phyloP scores from a whole-genome alignment of 2,329 filamentous ascomycete genomes.

The Diaporthe citriasiana region DNA sequence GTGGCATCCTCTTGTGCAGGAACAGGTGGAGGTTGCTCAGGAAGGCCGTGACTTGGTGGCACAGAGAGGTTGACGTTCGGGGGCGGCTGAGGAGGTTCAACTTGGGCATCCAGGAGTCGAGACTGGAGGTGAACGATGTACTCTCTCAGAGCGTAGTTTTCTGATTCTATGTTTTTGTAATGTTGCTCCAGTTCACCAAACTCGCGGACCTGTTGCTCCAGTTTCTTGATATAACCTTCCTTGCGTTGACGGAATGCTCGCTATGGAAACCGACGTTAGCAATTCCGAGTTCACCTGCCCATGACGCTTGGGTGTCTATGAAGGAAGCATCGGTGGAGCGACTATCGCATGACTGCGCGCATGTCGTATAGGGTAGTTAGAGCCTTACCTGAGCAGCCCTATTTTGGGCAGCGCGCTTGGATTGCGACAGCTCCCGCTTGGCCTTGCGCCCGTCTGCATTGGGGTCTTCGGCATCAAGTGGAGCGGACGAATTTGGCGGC shows the following conservation, averaged over 20 bases:
- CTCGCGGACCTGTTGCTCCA: slow-evolving; percentile 93
- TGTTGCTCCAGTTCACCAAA: slow-evolving; percentile 81
- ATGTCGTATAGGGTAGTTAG: slow-evolving; percentile 29
- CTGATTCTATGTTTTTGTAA: slow-evolving; percentile 84
- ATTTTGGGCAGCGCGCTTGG: slow-evolving; percentile 97
- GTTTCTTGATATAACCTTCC: slow-evolving; percentile 97
- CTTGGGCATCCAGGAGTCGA: slow-evolving; percentile 84
- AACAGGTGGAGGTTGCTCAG: slow-evolving; percentile 26
- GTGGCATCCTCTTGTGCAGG: slow-evolving; percentile 37
- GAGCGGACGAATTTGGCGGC: slow-evolving; percentile 47
- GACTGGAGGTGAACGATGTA: slow-evolving; percentile 94
- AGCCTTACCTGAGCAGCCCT: slow-evolving; percentile 90
- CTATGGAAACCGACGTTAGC: slow-evolving; percentile 60
- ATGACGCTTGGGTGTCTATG: not conserved
- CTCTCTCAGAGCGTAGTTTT: slow-evolving; percentile 92
- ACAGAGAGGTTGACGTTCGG: slow-evolving; percentile 78
- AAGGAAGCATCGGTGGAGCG: slow-evolving; percentile 47
- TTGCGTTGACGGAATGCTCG: slow-evolving; percentile 97
- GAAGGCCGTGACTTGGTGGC: slow-evolving; percentile 36
- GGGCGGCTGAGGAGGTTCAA: slow-evolving; percentile 87
- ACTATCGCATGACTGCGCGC: slow-evolving; percentile 4
- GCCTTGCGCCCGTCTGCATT: slow-evolving; percentile 76
- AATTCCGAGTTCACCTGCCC: not conserved
- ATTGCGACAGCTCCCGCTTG: slow-evolving; percentile 93
- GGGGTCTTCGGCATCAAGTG: slow-evolving; percentile 47